Evolutionary conservation across 768 basidiomycete species (phyloP), one percentile per base, ranked within the genome.

Genomic region (Russula compacta): DNA sequence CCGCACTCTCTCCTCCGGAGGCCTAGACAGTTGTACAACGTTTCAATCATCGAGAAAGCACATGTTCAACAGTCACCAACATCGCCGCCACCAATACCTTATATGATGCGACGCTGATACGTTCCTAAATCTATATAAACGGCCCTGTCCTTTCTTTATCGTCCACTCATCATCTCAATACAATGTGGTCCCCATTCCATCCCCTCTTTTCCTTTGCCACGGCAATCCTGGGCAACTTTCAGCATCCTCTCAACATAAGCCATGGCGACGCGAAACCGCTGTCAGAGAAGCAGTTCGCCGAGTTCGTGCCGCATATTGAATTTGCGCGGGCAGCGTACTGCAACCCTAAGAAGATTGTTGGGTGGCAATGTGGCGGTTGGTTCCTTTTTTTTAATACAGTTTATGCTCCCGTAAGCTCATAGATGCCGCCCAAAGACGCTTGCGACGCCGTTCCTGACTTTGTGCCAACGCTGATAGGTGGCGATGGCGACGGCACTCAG

Each of bases 241-340:
- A 35, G 17, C 19, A 46, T 3, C 9, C 32, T 6, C 11, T 49
- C 19, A 44, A 56, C 19, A 4, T 7, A 35, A 24, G 19, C 24
- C 4, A 21, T 11, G 36, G 15, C 12, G 9, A 35, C 12, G 69
- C 73, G 51, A 71, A 65, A 15, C 43, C 60, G 35, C 58, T 76
- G 43, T 57, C 78, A 0, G 15, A 72, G 0, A 48, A 67, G 0
- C 71, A 77, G 57, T 67, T 81, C 51, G 53, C 73, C 6, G 71
- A 64, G 24, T 73, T 80, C 39, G 70, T 74, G 0, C 79, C 81
- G 10, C 82, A 74, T 59, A 76, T 78, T 0, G 73, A 80, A 67
- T 79, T 83, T 69, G 80, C 83, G 38, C 73, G 79, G 21, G 83
- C 82, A 5, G 78, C 81, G 14, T 83, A 83, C 67, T 83, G 82